Conservation (phyloP, 23 red algal genomes). For the Cyanidioschyzon merolae region DNA sequence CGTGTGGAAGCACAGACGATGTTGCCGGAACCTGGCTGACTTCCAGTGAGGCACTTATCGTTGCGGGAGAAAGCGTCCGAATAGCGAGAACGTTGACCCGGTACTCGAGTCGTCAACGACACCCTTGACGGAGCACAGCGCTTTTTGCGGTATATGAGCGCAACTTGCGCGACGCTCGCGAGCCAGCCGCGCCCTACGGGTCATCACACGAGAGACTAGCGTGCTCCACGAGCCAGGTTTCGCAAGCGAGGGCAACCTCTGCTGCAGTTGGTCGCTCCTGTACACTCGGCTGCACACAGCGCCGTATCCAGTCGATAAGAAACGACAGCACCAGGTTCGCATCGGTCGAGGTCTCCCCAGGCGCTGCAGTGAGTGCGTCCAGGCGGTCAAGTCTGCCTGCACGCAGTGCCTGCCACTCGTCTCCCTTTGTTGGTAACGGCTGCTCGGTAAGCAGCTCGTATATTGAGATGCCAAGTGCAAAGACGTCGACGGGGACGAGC, state of each 20-base stretch:
- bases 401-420: not conserved
- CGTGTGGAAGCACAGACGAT: no score
- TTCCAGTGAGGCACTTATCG: no score
- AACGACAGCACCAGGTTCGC: not conserved
- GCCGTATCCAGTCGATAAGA: constrained; percentile 1
- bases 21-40: no score
- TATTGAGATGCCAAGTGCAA: constrained; percentile 12
- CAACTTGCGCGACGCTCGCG: no score
- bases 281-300: not conserved
- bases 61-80: no score
- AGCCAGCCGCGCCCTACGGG: no score
- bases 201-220: not conserved
- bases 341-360: no score
- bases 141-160: no score
- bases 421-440: not conserved
- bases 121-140: no score
- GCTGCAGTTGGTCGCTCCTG: not conserved
- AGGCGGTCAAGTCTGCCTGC: not conserved
- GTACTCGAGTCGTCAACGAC: no score
- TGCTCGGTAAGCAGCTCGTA: constrained; percentile 6
- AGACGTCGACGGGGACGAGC: constrained; percentile 12
- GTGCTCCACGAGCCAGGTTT: not conserved
- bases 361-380: no score
- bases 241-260: not conserved
- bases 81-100: no score